phyloP scores from a whole-genome alignment of 2,329 filamentous ascomycete species.

The Cladophialophora immunda region DNA sequence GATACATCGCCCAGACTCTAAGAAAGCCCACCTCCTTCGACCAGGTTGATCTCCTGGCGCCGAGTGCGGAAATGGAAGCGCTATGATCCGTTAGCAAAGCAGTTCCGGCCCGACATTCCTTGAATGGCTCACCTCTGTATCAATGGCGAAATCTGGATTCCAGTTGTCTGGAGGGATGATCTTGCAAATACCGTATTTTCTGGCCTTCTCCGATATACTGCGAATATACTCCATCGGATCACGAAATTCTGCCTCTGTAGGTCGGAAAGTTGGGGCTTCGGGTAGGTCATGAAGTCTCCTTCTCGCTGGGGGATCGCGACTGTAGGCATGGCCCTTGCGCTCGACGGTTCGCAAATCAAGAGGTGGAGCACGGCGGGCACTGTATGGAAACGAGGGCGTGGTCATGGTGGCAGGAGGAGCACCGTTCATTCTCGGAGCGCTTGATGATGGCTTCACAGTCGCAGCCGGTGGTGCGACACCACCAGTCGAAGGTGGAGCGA shows the following conservation, averaged over 20 bases:
- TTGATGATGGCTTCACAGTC: constrained; percentile 33
- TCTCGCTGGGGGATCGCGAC: constrained; percentile 78
- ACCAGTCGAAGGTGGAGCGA: constrained; percentile 55
- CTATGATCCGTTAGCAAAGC: constrained; percentile 56
- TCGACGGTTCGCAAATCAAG: constrained; percentile 91
- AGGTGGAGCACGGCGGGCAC: constrained; percentile 70
- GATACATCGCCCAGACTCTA: constrained; percentile 29
- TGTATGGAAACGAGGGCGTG: constrained; percentile 64
- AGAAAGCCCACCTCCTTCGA: constrained; percentile 84
- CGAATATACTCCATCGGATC: constrained; percentile 93
- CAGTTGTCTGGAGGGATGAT: constrained; percentile 92
- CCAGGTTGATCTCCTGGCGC: constrained; percentile 95
- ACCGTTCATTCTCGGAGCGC: constrained; percentile 51
- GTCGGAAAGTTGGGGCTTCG: constrained; percentile 89
- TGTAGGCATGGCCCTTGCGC: constrained; percentile 81
- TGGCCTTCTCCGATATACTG: constrained; percentile 87
- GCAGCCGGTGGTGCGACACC: constrained; percentile 40
- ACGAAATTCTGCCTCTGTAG: constrained; percentile 92
- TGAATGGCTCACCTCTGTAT: constrained; percentile 79
- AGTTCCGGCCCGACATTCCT: background rate
- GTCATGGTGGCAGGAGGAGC: constrained; percentile 55
- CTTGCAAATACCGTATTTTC: constrained; percentile 91
- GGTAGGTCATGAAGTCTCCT: constrained; percentile 82
- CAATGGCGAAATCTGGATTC: constrained; percentile 95
- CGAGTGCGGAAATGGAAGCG: constrained; percentile 96